Conservation (phyloP, 1,139 yeast species). For the Blastobotrys apis region DNA sequence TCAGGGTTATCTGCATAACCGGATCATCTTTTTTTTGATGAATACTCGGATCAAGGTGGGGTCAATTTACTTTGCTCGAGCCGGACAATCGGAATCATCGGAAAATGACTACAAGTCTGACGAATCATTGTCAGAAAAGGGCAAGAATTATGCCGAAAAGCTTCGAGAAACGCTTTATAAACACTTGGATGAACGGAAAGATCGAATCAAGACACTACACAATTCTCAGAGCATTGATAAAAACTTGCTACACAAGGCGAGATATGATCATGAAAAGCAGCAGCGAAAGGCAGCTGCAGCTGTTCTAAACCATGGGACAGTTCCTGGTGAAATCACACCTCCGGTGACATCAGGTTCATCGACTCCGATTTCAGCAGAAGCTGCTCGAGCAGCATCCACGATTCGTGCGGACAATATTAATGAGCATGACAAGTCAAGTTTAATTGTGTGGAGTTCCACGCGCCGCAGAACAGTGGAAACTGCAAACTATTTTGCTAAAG, state of each 20-base stretch:
- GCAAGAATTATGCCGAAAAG: conserved; percentile 38
- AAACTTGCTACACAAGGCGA: conserved; percentile 12
- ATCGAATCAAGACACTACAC: conserved; percentile 17
- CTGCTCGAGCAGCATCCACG: conserved; percentile 27
- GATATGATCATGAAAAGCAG: conserved; percentile 11
- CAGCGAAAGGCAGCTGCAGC: background rate
- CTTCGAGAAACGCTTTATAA: conserved; percentile 40
- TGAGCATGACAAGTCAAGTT: conserved; percentile 24
- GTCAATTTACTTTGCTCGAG: conserved; percentile 79
- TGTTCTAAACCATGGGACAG: no score
- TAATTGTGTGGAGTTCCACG: conserved; percentile 86
- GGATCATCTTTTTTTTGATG: conserved; percentile 86
- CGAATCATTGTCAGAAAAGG: conserved; percentile 36
- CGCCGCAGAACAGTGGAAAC: conserved; percentile 79
- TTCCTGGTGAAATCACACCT: conserved; percentile 22
- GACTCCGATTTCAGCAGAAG: conserved; percentile 27
- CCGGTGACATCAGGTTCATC: conserved; percentile 27
- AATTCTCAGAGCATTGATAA: conserved; percentile 12
- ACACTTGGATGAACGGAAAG: conserved; percentile 34
- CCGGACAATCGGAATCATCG: conserved; percentile 33
- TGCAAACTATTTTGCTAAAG: conserved; percentile 59
- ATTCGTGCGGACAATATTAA: conserved; percentile 26
- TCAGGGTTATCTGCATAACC: conserved; percentile 82
- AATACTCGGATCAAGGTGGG: conserved; percentile 82
- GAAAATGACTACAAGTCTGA: conserved; percentile 36